phyloP scores from a whole-genome alignment of 129 eudicot genomes.

The Flaveria sonorensis region DNA sequence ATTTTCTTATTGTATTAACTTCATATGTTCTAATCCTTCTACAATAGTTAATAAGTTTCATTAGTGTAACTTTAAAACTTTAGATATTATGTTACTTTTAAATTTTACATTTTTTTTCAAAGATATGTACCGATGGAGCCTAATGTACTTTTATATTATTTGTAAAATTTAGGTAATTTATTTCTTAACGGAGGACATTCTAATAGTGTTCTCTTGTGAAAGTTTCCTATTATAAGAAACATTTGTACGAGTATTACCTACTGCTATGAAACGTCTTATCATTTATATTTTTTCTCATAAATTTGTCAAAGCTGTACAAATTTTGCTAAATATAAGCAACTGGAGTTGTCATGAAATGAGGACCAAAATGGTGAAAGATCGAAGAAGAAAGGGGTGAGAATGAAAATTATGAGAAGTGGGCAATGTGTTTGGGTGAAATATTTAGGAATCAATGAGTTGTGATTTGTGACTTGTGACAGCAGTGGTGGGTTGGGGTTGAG shows the following conservation, averaged over 20 bases:
- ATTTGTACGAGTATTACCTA: not conserved
- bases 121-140: no score
- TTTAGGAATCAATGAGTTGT: constrained; percentile 59
- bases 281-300: not conserved
- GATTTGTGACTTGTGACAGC: constrained; percentile 61
- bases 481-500: constrained; percentile 63
- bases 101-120: no score
- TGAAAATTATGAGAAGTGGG: constrained; percentile 2
- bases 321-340: not conserved
- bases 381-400: not conserved
- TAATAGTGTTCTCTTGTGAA: not conserved
- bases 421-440: constrained; percentile 25
- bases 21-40: no score
- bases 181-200: not conserved
- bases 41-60: no score
- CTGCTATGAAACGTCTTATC: constrained; percentile 12
- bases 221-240: not conserved
- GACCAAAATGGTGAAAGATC: not conserved
- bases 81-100: no score
- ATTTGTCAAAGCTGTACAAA: not conserved
- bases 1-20: no score
- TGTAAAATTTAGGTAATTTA: not conserved
- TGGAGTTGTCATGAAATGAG: not conserved
- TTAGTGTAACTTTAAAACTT: no score
- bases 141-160: not conserved